These are phyloP conservation scores for Monilinia vaccinii-corymbosi DNA, from an alignment of 2,329 filamentous ascomycete genomes.

Conservation along the genomic window DNA sequence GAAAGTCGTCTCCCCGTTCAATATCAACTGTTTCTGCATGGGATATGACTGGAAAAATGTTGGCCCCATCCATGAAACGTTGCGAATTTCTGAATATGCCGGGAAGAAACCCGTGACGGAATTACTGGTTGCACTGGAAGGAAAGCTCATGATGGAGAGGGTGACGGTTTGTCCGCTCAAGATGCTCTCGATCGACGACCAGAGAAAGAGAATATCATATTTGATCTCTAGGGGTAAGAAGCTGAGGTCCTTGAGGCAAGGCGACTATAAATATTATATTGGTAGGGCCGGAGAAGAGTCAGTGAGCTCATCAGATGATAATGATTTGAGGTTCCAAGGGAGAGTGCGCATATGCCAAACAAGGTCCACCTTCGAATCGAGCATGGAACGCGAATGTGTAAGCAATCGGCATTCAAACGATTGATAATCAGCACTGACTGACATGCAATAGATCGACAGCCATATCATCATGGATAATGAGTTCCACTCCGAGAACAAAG, in stretches of 20 bases:
- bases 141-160: neutral
- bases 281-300: neutral
- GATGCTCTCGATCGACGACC: neutral
- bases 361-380: neutral
- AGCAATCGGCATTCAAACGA: neutral
- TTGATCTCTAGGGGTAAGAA: constrained; percentile 1
- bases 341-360: neutral
- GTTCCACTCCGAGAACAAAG: neutral
- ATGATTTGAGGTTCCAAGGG: neutral
- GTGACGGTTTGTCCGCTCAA: neutral
- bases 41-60: neutral
- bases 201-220: neutral
- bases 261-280: neutral
- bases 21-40: constrained; percentile 2
- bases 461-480: constrained; percentile 1
- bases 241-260: neutral
- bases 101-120: neutral
- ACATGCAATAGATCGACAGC: neutral
- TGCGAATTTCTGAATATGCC: constrained; percentile 1
- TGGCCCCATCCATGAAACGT: neutral
- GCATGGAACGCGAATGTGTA: neutral
- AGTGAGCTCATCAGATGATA: neutral
- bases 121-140: neutral
- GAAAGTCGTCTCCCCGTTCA: neutral
- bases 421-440: neutral